Evolutionary conservation across 1,284 basidiomycete species (phyloP), one percentile per base, ranked within the genome.

Genomic region (Apiotrichum sp.): DNA sequence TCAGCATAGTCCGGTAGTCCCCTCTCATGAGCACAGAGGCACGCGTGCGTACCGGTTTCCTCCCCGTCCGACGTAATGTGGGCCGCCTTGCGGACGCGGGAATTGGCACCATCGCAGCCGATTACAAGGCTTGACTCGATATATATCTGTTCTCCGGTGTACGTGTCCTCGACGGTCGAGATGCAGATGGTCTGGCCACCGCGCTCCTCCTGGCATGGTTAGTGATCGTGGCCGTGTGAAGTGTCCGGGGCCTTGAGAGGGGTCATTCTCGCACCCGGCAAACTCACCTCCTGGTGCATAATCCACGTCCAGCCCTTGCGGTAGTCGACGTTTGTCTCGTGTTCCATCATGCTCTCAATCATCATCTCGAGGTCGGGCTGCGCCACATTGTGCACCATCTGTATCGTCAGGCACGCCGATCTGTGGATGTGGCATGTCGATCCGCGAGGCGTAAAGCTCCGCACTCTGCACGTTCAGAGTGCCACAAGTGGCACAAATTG

Each of bases 371-470:
- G 56, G 45, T 66, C 65, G 10, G 65, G 65, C 52, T 66, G 65
- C 2, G 65, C 54, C 7, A 66, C 62, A 32, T 66, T 66, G 59
- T 66, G 65, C n/a, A 64, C 52, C 47, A 66, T 66, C 62, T 65
- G 45, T 13, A 6, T 13, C n/a, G 31, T 42, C 46, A 53, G 46
- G 43, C 7, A 2, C 35, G 45, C 36, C 8, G 29, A 29, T 29
- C 29, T 29, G 29, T 29, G 29, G 29, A 3, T 29, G 29, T 29
- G 29, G 29, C 29, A 29, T 29, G 29, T 29, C 29, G 36, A 38
- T 38, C 36, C 36, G 36, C 4, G 36, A 14, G 10, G 8, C 14
- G 36, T 38, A 10, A 14, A 38, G 10, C 8, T 14, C 36, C 36
- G 36, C 10, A 9, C 14, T 38, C 36, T 9, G 36, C 10, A 38